A percentile compares a stretch with the other conserved stretches of the same genome.
Conservation (phyloP, 164 flowering plant genomes). For the Saururus chinensis region DNA sequence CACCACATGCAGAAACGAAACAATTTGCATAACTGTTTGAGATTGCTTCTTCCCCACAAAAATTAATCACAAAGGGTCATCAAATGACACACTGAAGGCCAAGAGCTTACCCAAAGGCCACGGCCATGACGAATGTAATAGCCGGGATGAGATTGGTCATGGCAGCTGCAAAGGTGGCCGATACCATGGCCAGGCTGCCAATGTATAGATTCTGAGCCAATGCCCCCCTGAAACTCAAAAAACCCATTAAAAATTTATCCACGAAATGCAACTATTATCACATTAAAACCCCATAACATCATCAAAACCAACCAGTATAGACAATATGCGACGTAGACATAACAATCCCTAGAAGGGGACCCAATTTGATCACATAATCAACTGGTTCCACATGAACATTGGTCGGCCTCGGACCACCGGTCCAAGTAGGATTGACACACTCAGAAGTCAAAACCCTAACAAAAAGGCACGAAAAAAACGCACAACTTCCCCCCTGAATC, state of each 20-base stretch:
- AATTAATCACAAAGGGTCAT: too few species aligned
- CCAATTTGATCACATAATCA: background rate
- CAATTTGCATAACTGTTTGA: background rate
- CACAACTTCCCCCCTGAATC: background rate
- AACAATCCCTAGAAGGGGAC: too few species aligned
- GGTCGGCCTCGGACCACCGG: background rate
- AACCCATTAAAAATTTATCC: background rate
- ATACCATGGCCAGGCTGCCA: conserved; percentile 32
- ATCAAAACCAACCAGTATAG: background rate
- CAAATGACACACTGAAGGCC: background rate
- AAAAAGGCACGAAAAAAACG: background rate
- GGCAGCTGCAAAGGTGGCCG: conserved; percentile 57
- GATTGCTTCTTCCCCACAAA: background rate
- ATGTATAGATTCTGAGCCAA: conserved; percentile 40
- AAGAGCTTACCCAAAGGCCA: conserved; percentile 24
- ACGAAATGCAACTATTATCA: background rate
- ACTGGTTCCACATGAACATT: background rate
- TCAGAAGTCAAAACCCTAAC: background rate
- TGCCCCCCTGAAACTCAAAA: conserved; percentile 26
- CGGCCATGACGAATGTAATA: conserved; percentile 48
- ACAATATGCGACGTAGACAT: too few species aligned
- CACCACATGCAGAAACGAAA: background rate
- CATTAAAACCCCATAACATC: too few species aligned
- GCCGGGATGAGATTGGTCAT: conserved; percentile 50
- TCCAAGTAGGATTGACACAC: background rate